These are phyloP conservation scores for Hyaloscypha finlandica DNA, from an alignment of 495 filamentous ascomycete genomes.

Conservation along the genomic window DNA sequence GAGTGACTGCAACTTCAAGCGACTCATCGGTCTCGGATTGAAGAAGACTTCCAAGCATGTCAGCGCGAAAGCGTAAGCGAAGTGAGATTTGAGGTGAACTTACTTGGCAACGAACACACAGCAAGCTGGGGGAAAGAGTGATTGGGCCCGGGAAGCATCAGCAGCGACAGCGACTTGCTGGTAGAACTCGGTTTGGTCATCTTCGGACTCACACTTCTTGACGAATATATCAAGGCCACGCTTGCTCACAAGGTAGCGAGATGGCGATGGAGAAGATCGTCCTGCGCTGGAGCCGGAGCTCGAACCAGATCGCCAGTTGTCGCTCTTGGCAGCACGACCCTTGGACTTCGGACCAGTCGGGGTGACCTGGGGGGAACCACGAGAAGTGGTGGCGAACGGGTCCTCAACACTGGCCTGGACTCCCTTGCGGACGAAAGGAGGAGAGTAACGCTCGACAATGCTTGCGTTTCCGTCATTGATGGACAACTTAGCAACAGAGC, in stretches of 20 bases:
- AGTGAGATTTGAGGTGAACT: slow-evolving; percentile 30
- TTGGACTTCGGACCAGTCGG: slow-evolving; percentile 17
- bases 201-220: slow-evolving; percentile 5
- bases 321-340: slow-evolving; percentile 18
- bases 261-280: slow-evolving; percentile 9
- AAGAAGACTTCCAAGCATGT: slow-evolving; percentile 37
- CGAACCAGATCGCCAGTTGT: slow-evolving; percentile 31
- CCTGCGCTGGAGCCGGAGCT: slow-evolving; percentile 17
- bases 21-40: slow-evolving; percentile 47
- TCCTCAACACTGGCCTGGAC: slow-evolving; percentile 14
- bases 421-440: slow-evolving; percentile 26
- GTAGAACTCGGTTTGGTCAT: not conserved
- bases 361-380: slow-evolving; percentile 7
- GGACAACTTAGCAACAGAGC: not conserved
- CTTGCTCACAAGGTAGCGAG: slow-evolving; percentile 6
- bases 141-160: slow-evolving; percentile 53
- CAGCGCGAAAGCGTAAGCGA: slow-evolving; percentile 19
- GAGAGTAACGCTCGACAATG: slow-evolving; percentile 4
- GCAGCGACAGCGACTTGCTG: slow-evolving; percentile 30
- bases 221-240: not conserved
- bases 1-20: slow-evolving; percentile 54
- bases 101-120: slow-evolving; percentile 70
- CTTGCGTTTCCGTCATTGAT: not conserved
- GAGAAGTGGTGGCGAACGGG: slow-evolving; percentile 17
- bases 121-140: slow-evolving; percentile 51